Evolutionary conservation across 345 rosid genomes (phyloP).

Genomic region (Fremontodendron californicum): DNA sequence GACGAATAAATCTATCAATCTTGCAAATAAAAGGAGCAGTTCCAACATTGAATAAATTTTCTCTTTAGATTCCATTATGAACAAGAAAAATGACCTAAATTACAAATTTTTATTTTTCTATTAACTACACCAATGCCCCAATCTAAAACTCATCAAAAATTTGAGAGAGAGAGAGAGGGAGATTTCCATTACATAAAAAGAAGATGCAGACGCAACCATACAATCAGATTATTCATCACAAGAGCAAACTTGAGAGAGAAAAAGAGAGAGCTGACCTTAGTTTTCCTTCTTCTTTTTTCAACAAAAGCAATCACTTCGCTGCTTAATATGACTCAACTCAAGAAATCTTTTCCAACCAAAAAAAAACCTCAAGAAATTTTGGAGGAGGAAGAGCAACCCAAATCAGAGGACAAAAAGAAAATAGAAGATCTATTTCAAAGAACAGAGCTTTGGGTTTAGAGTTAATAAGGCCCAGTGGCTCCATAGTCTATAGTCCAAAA

Average conservation of each 20-base stretch:
- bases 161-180: too few species aligned
- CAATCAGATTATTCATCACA: not conserved
- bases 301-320: not conserved
- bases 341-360: too few species aligned
- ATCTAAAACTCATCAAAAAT: not conserved
- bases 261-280: not conserved
- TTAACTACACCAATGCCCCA: not conserved
- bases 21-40: not conserved
- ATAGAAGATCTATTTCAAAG: not conserved
- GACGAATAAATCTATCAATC: not conserved
- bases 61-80: constrained; percentile 1
- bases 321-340: not conserved
- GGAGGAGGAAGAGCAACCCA: not conserved
- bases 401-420: not conserved
- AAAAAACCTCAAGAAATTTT: too few species aligned
- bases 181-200: not conserved
- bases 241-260: not conserved
- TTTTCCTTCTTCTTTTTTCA: not conserved
- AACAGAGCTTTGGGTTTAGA: not conserved
- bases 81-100: not conserved
- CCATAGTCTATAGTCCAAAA: not conserved
- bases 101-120: not conserved
- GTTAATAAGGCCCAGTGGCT: not conserved
- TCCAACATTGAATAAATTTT: not conserved
- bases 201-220: not conserved